A percentile compares a stretch with the other conserved stretches of the same genome.
Conservation (phyloP, 1,284 basidiomycete species). For the Leccinum subfulvum region DNA sequence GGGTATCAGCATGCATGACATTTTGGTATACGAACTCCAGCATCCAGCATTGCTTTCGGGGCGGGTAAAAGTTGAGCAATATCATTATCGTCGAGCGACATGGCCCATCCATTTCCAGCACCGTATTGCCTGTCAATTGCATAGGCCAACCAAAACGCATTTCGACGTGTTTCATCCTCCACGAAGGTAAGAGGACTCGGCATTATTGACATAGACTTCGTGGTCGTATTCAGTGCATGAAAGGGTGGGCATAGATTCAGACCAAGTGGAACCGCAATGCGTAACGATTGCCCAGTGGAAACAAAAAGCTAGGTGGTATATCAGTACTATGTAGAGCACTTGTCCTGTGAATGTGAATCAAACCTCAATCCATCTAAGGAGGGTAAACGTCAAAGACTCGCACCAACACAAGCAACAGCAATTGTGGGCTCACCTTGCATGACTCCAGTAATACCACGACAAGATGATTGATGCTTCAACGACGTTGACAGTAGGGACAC, state of each 20-base stretch:
- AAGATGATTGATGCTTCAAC: slow-evolving; percentile 56
- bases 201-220: slow-evolving; percentile 55
- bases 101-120: slow-evolving; percentile 67
- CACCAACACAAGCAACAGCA: background rate
- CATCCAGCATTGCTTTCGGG: slow-evolving; percentile 56
- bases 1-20: slow-evolving; percentile 7
- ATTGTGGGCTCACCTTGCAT: slow-evolving; percentile 52
- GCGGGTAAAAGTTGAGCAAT: slow-evolving; percentile 69
- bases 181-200: slow-evolving; percentile 55
- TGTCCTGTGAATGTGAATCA: slow-evolving; percentile 13
- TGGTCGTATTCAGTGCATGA: slow-evolving; percentile 54
- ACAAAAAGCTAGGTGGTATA: slow-evolving; percentile 51
- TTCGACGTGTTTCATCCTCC: slow-evolving; percentile 69
- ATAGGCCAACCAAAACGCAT: slow-evolving; percentile 73
- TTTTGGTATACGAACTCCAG: slow-evolving; percentile 46
- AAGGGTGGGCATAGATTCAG: slow-evolving; percentile 70
- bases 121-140: slow-evolving; percentile 64
- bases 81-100: slow-evolving; percentile 69
- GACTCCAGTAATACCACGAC: slow-evolving; percentile 71
- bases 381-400: slow-evolving; percentile 1
- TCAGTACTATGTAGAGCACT: slow-evolving; percentile 8
- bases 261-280: slow-evolving; percentile 62
- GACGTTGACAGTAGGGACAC: slow-evolving; percentile 3
- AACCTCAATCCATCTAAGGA: slow-evolving; percentile 69
- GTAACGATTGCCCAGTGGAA: slow-evolving; percentile 54